Conservation (phyloP, 129 eudicot genomes). For the Tagetes patula region DNA sequence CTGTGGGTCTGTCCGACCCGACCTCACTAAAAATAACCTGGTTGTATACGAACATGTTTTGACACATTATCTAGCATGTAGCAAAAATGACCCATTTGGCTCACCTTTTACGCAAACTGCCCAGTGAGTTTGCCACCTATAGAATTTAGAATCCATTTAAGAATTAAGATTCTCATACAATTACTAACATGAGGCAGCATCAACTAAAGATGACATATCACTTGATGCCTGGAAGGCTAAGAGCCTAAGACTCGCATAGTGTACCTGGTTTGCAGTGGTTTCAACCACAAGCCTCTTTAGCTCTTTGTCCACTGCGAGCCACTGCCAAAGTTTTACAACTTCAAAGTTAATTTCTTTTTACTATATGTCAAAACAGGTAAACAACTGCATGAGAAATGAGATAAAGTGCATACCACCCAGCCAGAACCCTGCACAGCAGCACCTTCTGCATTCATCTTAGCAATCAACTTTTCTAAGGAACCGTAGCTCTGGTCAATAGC, state of each 20-base stretch:
- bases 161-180: not conserved
- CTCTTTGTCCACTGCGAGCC: slow-evolving; percentile 93
- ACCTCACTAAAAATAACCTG: not conserved
- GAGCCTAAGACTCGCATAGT: not conserved
- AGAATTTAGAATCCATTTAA: too few relatives aligned
- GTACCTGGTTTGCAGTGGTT: slow-evolving; percentile 96
- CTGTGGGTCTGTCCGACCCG: not conserved
- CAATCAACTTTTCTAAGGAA: slow-evolving; percentile 61
- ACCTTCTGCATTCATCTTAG: slow-evolving; percentile 94
- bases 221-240: not conserved
- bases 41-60: not conserved
- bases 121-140: not conserved
- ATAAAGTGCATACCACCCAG: slow-evolving; percentile 78
- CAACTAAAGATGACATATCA: not conserved
- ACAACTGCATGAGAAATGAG: not conserved
- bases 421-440: slow-evolving; percentile 98
- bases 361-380: not conserved
- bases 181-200: not conserved
- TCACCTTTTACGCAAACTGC: not conserved
- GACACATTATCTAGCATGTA: not conserved
- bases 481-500: slow-evolving; percentile 80
- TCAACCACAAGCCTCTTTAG: slow-evolving; percentile 83
- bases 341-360: not conserved
- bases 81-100: not conserved
- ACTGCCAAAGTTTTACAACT: slow-evolving; percentile 42